These are phyloP conservation scores for Cynara cardunculus DNA, from an alignment of 129 eudicot genomes.

Conservation along the genomic window DNA sequence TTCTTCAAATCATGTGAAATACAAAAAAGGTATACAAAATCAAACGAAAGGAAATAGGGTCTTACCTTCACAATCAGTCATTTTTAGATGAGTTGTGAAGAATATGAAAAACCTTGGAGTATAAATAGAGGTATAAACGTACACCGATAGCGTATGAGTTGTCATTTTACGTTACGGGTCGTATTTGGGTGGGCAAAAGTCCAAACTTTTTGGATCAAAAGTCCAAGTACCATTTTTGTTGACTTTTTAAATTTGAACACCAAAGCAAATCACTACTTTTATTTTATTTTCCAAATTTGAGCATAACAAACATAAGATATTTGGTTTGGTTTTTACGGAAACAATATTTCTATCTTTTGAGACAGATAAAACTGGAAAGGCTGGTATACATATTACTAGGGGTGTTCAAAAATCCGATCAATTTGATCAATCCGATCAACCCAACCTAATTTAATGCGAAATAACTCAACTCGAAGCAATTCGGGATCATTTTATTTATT, in stretches of 20 bases:
- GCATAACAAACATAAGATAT: not conserved
- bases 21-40: not conserved
- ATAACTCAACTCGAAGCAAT: too few species aligned
- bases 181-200: not conserved
- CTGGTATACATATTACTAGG: too few species aligned
- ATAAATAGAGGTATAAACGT: not conserved
- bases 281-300: not conserved
- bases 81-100: conserved; percentile 6
- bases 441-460: too few species aligned
- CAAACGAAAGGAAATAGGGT: not conserved
- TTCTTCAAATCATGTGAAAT: not conserved
- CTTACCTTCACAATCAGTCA: conserved; percentile 21
- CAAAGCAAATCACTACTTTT: not conserved
- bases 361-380: not conserved
- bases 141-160: not conserved
- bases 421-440: too few species aligned
- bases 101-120: not conserved
- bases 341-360: too few species aligned
- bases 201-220: not conserved
- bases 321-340: too few species aligned
- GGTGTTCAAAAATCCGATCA: too few species aligned
- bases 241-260: not conserved
- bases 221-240: not conserved
- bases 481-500: too few species aligned
- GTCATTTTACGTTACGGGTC: not conserved